Base-by-base conservation (phyloP, 495 filamentous ascomycete species). In the Xylaria scruposa region DNA sequence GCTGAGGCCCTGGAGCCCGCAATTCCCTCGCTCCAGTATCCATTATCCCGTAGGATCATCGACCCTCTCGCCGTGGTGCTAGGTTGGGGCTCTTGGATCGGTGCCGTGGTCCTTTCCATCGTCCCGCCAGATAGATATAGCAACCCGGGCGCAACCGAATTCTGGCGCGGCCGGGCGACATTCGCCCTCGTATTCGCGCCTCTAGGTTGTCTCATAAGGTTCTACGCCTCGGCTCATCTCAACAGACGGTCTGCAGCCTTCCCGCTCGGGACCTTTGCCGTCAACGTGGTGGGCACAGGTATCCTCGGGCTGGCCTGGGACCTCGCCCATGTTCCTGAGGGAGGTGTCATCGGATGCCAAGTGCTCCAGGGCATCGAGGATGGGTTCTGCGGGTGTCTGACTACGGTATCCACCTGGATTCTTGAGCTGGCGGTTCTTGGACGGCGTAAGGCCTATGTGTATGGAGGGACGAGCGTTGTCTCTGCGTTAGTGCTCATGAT, bases 391-490 rank as follows among this genome's bases (percentile, higher is more conserved):
- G 95, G 95, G 10, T 91, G 91, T 73, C 82, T 93, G 76, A 97
- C 95, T 13, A 98, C 95, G 12, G 89, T 98, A n/a, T 94, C 91
- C 75, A 98, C 95, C 6, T 97, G 94, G 93, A 92, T 96, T 17
- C 82, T 84, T 12, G 95, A 98, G 85, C 76, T 97, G 77, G 88
- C 89, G 71, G 89, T 88, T 3, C 76, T 97, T 78, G 79, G 86
- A 73, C 83, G 90, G 40, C 79, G 86, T 26, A 84, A 94, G 83
- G 90, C 90, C 0, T 97, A 95, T 83, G 67, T 90, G 0, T 98
- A 98, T 82, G 94, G 92, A 0, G 76, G 79, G 0, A 70, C 78
- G 47, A 98, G 93, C 79, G 85, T 97, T 1, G 77, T 78, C 0
- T 85, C 85, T 5, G 92, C 87, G 3, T 79, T 97, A 72, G 89